These are phyloP conservation scores for Tremella mesenterica DNA, from an alignment of 768 basidiomycete genomes.

Conservation along the genomic window DNA sequence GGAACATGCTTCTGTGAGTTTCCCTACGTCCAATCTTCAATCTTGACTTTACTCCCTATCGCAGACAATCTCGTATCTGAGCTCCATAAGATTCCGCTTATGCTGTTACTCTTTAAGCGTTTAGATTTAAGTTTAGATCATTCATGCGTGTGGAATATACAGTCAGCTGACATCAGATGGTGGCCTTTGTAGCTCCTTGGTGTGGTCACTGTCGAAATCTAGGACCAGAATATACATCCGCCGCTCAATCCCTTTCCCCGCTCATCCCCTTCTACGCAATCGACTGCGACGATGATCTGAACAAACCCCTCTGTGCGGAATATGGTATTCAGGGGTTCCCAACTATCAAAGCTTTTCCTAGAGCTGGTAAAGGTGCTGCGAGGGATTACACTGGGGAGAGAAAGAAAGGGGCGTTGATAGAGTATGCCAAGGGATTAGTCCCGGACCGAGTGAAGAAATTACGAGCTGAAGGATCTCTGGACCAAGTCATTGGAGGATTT, in stretches of 20 bases:
- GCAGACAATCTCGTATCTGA: neutral
- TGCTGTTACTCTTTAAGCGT: too few species aligned
- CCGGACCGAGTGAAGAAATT: conserved; percentile 61
- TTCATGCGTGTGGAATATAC: too few species aligned
- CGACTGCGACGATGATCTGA: conserved; percentile 77
- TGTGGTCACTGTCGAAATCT: conserved; percentile 71
- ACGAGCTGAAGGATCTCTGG: conserved; percentile 38
- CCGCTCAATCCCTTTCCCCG: conserved; percentile 67
- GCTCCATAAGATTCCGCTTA: too few species aligned
- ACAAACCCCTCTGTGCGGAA: conserved; percentile 72
- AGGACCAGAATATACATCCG: conserved; percentile 76
- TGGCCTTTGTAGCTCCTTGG: conserved; percentile 94
- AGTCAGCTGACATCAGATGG: conserved; percentile 46
- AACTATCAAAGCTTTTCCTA: conserved; percentile 83
- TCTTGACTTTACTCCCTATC: neutral
- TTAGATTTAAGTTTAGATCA: too few species aligned
- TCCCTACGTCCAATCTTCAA: neutral
- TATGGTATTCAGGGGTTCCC: conserved; percentile 85
- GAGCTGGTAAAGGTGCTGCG: conserved; percentile 57
- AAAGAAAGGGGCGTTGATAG: conserved; percentile 61
- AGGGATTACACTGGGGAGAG: conserved; percentile 65
- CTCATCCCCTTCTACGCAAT: conserved; percentile 81
- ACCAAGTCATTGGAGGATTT: conserved; percentile 58
- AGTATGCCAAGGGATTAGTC: conserved; percentile 65
- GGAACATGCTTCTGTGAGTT: conserved; percentile 35